These are phyloP conservation scores for Phytophthora multivora DNA, from an alignment of 352 stramenopile species.

Conservation along the genomic window DNA sequence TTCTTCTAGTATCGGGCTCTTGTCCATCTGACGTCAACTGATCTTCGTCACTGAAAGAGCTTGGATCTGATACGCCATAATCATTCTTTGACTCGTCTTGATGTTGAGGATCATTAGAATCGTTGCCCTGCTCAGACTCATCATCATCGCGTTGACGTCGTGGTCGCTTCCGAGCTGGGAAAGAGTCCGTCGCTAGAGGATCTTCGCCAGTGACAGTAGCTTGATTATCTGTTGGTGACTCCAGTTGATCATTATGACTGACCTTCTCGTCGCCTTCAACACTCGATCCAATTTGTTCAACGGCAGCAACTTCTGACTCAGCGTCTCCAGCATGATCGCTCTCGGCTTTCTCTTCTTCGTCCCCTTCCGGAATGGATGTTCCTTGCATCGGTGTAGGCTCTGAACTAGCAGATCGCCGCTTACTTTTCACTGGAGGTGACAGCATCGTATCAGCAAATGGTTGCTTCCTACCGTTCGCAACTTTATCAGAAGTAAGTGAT, in stretches of 20 bases:
- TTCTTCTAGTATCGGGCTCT: conserved; percentile 35
- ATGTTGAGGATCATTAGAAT: conserved; percentile 8
- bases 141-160: conserved; percentile 8
- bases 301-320: conserved; percentile 13
- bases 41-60: conserved; percentile 1
- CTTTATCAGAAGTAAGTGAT: conserved; percentile 29
- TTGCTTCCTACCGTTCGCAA: conserved; percentile 18
- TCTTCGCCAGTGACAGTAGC: conserved; percentile 7
- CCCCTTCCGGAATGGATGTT: conserved; percentile 41
- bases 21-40: not conserved
- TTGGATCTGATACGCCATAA: conserved; percentile 2
- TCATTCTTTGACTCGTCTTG: conserved; percentile 17
- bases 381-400: conserved; percentile 39
- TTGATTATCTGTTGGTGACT: conserved; percentile 19
- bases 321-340: not conserved
- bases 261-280: conserved; percentile 4
- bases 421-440: conserved; percentile 39
- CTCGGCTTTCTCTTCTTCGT: conserved; percentile 19
- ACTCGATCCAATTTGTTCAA: conserved; percentile 8
- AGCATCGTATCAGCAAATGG: conserved; percentile 12
- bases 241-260: conserved; percentile 25
- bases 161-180: conserved; percentile 21
- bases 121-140: not conserved
- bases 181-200: not conserved
- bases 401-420: conserved; percentile 41